Evolutionary conservation across 1,284 basidiomycete genomes (phyloP), one percentile per base, ranked within the genome.

Genomic region (Vanrija sp.): DNA sequence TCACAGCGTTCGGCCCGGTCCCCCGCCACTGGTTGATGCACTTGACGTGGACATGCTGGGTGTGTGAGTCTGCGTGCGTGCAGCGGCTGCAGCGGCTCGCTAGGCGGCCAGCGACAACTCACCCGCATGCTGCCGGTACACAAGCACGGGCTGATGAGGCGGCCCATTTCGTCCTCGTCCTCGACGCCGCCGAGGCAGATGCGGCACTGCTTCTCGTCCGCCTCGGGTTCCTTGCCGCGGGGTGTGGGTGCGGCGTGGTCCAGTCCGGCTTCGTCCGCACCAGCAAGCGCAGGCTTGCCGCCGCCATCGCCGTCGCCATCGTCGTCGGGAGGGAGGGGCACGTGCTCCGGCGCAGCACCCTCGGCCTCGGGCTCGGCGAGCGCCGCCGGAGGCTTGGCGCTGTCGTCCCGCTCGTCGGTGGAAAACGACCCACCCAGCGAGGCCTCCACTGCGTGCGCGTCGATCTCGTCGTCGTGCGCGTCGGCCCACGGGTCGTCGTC

Each of bases 11-110:
- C 23, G 67, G 57, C 1, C 74, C 74, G 0, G 67, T 67, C 0
- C 72, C 74, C 49, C 75, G 61, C 75, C 75, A 77, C 29, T 70
- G 65, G 46, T 74, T 74, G 46, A 77, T 67, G 49, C 75, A 77
- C 40, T 64, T 56, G 28, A 76, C 74, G 55, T 73, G 71, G 6
- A 71, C 71, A 56, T 66, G 67, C 71, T 73, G 51, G 16, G n/a
- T 21, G 1, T 18, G 44, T 48, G 16, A 55, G 46, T 51, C 14
- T 19, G 29, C 16, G 9, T 1, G 16, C 18, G 14, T n/a, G n/a
- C n/a, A n/a, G n/a, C n/a, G n/a, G n/a, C n/a, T n/a, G n/a, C n/a
- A n/a, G 7, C 28, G 7, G 28, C 21, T 23, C 21, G 21, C 21
- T 23, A 23, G 28, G 3, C 18, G n/a, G 25, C 21, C 21, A 23